Conservation (phyloP, 2,329 filamentous ascomycete species). For the Botryosphaeria dothidea region DNA sequence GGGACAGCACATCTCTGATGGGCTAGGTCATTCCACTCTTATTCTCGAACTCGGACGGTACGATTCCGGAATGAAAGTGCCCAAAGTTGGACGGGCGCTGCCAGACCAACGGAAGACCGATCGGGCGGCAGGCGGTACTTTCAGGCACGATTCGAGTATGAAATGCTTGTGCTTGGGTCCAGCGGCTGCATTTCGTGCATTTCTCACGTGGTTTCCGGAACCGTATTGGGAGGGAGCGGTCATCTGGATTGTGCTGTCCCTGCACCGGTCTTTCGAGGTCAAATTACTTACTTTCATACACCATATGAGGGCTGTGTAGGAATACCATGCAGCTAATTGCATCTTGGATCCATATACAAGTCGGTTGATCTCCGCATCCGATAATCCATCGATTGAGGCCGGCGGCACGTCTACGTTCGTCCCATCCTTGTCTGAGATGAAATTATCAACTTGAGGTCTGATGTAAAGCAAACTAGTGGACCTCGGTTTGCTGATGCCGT, state of each 20-base stretch:
- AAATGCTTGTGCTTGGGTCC: too few species aligned
- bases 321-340: slow-evolving; percentile 42
- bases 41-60: too few species aligned
- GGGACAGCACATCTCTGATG: neutral
- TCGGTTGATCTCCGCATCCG: slow-evolving; percentile 29
- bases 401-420: slow-evolving; percentile 31
- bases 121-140: too few species aligned
- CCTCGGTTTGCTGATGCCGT: too few species aligned
- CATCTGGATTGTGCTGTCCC: neutral
- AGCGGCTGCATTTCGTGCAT: neutral
- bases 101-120: too few species aligned
- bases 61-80: too few species aligned
- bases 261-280: neutral
- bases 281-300: slow-evolving; percentile 28
- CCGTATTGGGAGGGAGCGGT: neutral
- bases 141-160: too few species aligned
- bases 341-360: slow-evolving; percentile 38
- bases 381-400: slow-evolving; percentile 26
- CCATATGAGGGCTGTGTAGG: slow-evolving; percentile 42
- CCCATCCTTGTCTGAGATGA: slow-evolving; percentile 28
- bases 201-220: neutral
- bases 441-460: too few species aligned
- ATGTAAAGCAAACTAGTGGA: too few species aligned
- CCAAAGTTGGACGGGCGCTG: too few species aligned
- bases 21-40: neutral